Evolutionary conservation across 495 filamentous ascomycete species (phyloP), one percentile per base, ranked within the genome.

Genomic region (Podospora pseudoanserina): DNA sequence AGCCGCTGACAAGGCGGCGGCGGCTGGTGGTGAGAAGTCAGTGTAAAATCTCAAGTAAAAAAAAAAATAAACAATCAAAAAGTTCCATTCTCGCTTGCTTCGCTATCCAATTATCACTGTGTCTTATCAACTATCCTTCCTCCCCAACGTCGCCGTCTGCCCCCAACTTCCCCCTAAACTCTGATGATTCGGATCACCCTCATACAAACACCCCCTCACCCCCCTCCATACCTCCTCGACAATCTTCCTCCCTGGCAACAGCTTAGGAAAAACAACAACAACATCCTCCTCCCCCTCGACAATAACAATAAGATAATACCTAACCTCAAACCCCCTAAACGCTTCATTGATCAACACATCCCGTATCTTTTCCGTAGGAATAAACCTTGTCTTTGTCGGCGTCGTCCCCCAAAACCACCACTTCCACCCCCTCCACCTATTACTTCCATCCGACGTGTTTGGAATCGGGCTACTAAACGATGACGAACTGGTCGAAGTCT

Each of bases 301-400:
- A 70, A 97, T 89, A 13, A 98, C 91, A 11, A 90, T 87, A 16
- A 99, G 81, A 77, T 97, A 97, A 76, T 92, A 96, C 65, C 90
- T 82, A 60, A 97, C 94, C 78, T 93, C 92, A 75, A 97, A 96
- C 55, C 95, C 94, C 68, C 87, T 87, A 79, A 98, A 98, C 39
- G 94, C 95, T 78, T 99, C 95, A 77, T 97, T 92, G 59, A 99
- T 91, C 66, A 97, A 85, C 66, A 98, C 89, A 79, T 98, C 95
- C 65, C 91, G 89, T 55, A 98, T 96, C 75, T 91, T 87, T 2
- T 88, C 91, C 1, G 95, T 97, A 4, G 96, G 95, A 34, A 99
- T 98, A 75, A 98, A 99, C 67, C 94, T 82, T 65, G 93, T 75
- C 66, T 67, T 56, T 53, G 61, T 49, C 13, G 19, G 23, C 53